Conservation (phyloP, 2,329 filamentous ascomycete genomes). For the Penicillium freii region DNA sequence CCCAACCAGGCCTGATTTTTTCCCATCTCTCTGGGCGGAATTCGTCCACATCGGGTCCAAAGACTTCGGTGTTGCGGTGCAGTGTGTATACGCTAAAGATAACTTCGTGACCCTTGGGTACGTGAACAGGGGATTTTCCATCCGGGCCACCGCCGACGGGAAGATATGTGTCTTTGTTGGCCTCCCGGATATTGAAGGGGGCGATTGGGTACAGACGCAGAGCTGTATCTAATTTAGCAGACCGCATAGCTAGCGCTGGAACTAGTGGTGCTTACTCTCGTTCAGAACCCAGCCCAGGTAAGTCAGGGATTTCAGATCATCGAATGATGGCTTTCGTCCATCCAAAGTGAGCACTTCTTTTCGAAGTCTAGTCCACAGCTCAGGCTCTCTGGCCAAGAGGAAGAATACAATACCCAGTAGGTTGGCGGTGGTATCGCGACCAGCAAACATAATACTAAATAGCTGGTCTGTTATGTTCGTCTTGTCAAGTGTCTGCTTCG, state of each 20-base stretch:
- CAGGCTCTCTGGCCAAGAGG: constrained; percentile 43
- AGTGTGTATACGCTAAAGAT: constrained; percentile 67
- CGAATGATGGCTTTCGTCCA: constrained; percentile 23
- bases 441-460: constrained; percentile 51
- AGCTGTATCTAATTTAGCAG: constrained; percentile 19
- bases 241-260: no score
- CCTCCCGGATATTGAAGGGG: constrained; percentile 41
- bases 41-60: constrained; percentile 44
- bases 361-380: constrained; percentile 38
- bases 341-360: constrained; percentile 25
- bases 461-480: constrained; percentile 46
- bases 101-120: constrained; percentile 64
- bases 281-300: constrained; percentile 28
- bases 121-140: constrained; percentile 56
- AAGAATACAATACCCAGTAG: constrained; percentile 46
- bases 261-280: constrained; percentile 18
- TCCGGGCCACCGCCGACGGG: constrained; percentile 60
- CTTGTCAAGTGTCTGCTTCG: constrained; percentile 44
- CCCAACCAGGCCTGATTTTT: constrained; percentile 28
- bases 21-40: constrained; percentile 53
- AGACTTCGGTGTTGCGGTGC: constrained; percentile 62
- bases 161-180: constrained; percentile 40
- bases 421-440: constrained; percentile 53
- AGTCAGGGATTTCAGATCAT: constrained; percentile 23
- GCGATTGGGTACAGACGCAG: constrained; percentile 46